Evolutionary conservation across 805 yeast species (phyloP).

Genomic region (Cyberlindnera misumaiensis): DNA sequence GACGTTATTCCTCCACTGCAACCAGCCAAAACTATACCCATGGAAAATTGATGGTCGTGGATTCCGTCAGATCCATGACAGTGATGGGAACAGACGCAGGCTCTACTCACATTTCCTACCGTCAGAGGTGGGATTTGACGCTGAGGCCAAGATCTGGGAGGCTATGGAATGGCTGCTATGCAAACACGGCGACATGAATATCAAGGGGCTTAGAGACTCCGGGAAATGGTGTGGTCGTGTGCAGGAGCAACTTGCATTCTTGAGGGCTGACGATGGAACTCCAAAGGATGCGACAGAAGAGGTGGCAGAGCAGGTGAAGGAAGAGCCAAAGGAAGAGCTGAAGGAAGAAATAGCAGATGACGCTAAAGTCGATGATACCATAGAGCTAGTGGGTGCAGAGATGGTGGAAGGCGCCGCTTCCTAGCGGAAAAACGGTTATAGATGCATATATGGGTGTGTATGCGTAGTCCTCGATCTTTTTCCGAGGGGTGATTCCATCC

Average conservation of each 20-base stretch:
- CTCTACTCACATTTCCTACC: slow-evolving; percentile 15
- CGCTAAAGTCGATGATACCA: no score
- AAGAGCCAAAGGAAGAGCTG: no score
- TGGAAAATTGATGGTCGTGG: slow-evolving; percentile 25
- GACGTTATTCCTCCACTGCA: slow-evolving; percentile 23
- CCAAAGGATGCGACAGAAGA: no score
- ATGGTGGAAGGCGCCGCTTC: no score
- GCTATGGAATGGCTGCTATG: slow-evolving; percentile 24
- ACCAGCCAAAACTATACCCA: slow-evolving; percentile 24
- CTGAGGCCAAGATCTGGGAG: slow-evolving; percentile 24
- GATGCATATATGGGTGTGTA: no score
- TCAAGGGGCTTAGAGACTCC: slow-evolving; percentile 33
- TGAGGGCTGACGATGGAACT: not conserved
- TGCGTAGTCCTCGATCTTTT: not conserved
- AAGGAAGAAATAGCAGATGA: no score
- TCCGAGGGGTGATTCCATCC: not conserved
- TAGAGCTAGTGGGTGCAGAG: no score
- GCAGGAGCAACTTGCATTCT: slow-evolving; percentile 26
- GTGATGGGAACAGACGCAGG: slow-evolving; percentile 18
- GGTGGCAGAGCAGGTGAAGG: no score
- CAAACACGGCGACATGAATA: slow-evolving; percentile 27
- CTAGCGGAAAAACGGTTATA: no score
- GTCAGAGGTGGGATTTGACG: slow-evolving; percentile 23
- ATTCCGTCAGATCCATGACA: slow-evolving; percentile 16
- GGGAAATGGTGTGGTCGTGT: slow-evolving; percentile 33